Base-by-base conservation (phyloP, 139 green algal species). In the Picochlorum sp. region DNA sequence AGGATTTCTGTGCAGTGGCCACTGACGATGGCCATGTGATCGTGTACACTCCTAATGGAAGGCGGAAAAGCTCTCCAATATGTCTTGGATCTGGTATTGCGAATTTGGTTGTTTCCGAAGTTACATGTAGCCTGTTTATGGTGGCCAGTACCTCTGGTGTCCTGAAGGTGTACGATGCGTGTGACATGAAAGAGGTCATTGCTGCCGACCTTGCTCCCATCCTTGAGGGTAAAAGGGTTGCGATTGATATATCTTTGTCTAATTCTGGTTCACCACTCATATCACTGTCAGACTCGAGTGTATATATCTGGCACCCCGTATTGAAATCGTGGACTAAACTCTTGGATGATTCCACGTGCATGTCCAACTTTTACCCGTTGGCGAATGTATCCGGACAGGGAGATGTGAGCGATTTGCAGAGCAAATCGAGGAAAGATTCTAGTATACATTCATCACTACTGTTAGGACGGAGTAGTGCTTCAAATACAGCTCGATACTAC, bases 321-420 rank as follows among this genome's bases (percentile, higher is more conserved):
- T 57, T 91, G 68, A 18, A 65, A 45, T 57, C 31, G 45, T 92
- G 86, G 86, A 67, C 84, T 59, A 65, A 77, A 26, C 75, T 91
- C 28, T 81, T 77, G 3, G 86, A 91, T 63, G 68, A 78, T 26
- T 61, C 73, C 0, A 82, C 82, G 60, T 58, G 75, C 1, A 51
- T 64, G 18, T 85, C 74, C 2, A 49, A 68, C 30, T 84, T 75
- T 58, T 38, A 58, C 41, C 68, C 71, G 9, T 15, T 57, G 4
- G 52, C 66, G 5, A 31, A 45, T 49, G 58, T 68, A 57, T 31
- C 24, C 0, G 45, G 47, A 8, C 72, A 68, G 54, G 63, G 83
- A 30, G 76, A 85, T 52, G 57, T 86, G 58, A 61, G 58, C 3
- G 44, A 41, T 23, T 26, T 83, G 24, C 81, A 88, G 54, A 60